Evolutionary conservation across 2,329 filamentous ascomycete species (phyloP), one percentile per base, ranked within the genome.

Genomic region (Lachnum nothofagi): DNA sequence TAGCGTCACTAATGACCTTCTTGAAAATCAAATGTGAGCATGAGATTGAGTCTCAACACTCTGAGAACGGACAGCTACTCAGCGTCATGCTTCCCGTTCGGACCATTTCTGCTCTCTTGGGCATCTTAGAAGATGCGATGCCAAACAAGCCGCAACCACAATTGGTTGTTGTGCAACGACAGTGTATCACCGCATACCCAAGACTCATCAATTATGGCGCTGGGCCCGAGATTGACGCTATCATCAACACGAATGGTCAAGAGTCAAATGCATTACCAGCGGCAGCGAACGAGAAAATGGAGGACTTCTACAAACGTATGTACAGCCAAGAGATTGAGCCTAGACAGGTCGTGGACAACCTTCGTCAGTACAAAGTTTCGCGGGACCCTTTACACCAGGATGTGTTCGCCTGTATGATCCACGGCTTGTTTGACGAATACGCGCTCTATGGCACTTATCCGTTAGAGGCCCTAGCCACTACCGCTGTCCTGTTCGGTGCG

Each of bases 231-330:
- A 91, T 86, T 54, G 90, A 98, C 67, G 87, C 93, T 49, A 83
- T 97, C 35, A 91, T 98, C 56, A 88, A 97, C 61, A 76, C 78
- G 8, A 95, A 94, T 63, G 86, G 89, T 38, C 79, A 82, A 59
- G 80, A 85, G 17, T 84, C 88, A n/a, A 95, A 97, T 62, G 77
- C 80, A 1, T 77, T 98, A 1, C 85, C 91, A 0, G 75, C 79
- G 17, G 82, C 83, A 19, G 88, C 91, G 46, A 91, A 95, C 58
- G 82, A 79, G 56, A 88, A 89, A 66, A 98, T 98, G 93, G 91
- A 97, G 63, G 89, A 96, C 58, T 85, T 95, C 55, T 98, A 96
- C 68, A 96, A 95, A 69, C 88, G 88, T 63, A 97, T 98, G 91
- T 98, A 98, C 65, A 87, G 88, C 57, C 86, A 88, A 57, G 89